A percentile compares a stretch with the other conserved stretches of the same genome.
These are phyloP conservation scores for Triticum aestivum DNA, from an alignment of 176 grass and related monocot genomes.

Conservation along the genomic window DNA sequence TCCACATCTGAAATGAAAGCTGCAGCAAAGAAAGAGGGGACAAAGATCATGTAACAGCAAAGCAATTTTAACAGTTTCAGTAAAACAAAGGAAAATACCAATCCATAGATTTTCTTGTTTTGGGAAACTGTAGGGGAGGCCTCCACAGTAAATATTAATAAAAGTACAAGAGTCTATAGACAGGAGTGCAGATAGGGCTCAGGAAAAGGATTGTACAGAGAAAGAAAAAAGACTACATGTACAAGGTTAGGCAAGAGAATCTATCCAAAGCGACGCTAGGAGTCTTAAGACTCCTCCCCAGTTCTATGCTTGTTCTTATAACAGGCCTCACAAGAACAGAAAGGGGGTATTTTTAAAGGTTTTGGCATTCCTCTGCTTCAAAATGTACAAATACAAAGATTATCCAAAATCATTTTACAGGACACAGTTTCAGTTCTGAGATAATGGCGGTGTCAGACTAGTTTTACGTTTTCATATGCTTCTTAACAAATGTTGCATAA, in stretches of 20 bases:
- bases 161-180: background rate
- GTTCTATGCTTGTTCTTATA: background rate
- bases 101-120: background rate
- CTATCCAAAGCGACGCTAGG: background rate
- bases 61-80: background rate
- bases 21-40: slow-evolving; percentile 36
- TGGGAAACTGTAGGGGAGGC: background rate
- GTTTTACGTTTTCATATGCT: background rate
- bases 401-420: background rate
- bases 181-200: background rate
- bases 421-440: background rate
- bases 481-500: background rate
- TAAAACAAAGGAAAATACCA: background rate
- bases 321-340: background rate
- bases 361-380: background rate
- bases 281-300: background rate
- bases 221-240: background rate
- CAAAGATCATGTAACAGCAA: slow-evolving; percentile 22
- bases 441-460: background rate
- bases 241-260: background rate
- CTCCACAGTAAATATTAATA: background rate
- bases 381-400: background rate
- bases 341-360: background rate
- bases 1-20: slow-evolving; percentile 99
- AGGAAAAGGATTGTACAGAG: background rate